phyloP scores from a whole-genome alignment of 352 stramenopile genomes.

The Phytophthora vignae region DNA sequence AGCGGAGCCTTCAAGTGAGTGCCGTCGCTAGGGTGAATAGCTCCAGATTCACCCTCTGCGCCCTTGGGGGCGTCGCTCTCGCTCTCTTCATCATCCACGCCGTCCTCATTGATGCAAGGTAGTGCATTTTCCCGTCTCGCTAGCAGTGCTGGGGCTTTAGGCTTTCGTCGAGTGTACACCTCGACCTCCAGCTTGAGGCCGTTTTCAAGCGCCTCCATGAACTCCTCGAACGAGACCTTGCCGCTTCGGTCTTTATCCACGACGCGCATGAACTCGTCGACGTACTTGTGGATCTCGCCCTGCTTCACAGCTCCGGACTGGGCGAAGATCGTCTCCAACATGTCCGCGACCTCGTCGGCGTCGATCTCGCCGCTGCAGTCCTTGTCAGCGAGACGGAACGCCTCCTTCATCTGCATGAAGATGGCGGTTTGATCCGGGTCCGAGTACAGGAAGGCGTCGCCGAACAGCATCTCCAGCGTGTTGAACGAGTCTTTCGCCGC shows the following conservation, averaged over 20 bases:
- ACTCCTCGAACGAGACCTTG: conserved; percentile 84
- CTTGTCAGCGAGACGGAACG: conserved; percentile 75
- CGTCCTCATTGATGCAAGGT: conserved; percentile 29
- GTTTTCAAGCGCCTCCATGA: conserved; percentile 77
- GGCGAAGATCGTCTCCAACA: conserved; percentile 79
- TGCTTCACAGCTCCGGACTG: conserved; percentile 72
- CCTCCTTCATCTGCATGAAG: conserved; percentile 89
- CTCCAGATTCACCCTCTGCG: conserved; percentile 10
- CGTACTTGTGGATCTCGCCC: conserved; percentile 74
- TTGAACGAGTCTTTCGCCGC: conserved; percentile 71
- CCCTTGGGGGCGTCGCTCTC: conserved; percentile 15
- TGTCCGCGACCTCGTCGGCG: conserved; percentile 73
- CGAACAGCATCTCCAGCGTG: conserved; percentile 72
- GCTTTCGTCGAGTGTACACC: conserved; percentile 64
- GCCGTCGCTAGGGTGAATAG: conserved; percentile 1
- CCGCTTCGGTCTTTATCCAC: conserved; percentile 75
- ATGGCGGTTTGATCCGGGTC: conserved; percentile 79
- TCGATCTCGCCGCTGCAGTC: conserved; percentile 84
- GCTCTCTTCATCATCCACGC: conserved; percentile 16
- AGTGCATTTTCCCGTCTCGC: conserved; percentile 26
- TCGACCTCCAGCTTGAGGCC: conserved; percentile 80
- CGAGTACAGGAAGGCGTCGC: conserved; percentile 77
- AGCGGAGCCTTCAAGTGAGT: conserved; percentile 10
- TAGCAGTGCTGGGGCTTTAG: conserved; percentile 35
- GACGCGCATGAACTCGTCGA: conserved; percentile 75